A percentile compares a stretch with the other conserved stretches of the same genome.
phyloP scores from a whole-genome alignment of 108 stramenopile species.

The Nannochloropsis salina region DNA sequence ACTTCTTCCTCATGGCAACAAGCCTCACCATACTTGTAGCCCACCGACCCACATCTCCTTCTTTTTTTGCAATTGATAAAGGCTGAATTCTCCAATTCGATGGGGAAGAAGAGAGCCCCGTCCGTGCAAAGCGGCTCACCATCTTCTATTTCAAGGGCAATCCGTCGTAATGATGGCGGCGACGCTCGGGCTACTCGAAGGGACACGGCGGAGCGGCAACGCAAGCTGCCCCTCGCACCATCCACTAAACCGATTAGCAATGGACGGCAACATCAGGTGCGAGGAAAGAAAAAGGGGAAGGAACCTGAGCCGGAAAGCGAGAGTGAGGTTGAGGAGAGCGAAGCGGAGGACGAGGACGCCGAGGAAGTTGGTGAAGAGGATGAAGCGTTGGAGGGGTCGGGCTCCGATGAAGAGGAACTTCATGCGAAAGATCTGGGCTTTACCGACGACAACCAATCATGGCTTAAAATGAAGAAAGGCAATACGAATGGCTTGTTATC shows the following conservation, averaged over 20 bases:
- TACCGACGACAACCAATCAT: background rate
- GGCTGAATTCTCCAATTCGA: too few relatives aligned
- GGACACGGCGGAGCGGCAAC: background rate
- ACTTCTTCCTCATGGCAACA: too few relatives aligned
- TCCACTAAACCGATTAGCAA: too few relatives aligned
- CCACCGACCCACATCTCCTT: too few relatives aligned
- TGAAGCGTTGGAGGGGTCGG: constrained; percentile 28
- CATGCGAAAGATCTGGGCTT: background rate
- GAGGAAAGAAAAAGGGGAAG: background rate
- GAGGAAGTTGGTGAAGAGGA: constrained; percentile 55
- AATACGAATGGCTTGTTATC: constrained; percentile 59
- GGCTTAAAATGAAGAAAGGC: constrained; percentile 61
- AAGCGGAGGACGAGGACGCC: constrained; percentile 64
- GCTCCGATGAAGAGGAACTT: constrained; percentile 56
- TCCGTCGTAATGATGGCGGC: too few relatives aligned
- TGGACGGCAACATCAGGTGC: constrained; percentile 14
- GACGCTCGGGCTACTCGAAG: background rate
- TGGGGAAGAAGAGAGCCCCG: too few relatives aligned
- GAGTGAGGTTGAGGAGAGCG: constrained; percentile 38
- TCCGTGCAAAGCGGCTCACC: too few relatives aligned
- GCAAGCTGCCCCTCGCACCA: too few relatives aligned
- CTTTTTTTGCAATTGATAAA: too few relatives aligned
- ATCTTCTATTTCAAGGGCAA: too few relatives aligned
- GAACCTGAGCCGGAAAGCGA: background rate
- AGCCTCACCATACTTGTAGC: too few relatives aligned